Conservation (phyloP, 306 rosid species). For the Quercus glauca region DNA sequence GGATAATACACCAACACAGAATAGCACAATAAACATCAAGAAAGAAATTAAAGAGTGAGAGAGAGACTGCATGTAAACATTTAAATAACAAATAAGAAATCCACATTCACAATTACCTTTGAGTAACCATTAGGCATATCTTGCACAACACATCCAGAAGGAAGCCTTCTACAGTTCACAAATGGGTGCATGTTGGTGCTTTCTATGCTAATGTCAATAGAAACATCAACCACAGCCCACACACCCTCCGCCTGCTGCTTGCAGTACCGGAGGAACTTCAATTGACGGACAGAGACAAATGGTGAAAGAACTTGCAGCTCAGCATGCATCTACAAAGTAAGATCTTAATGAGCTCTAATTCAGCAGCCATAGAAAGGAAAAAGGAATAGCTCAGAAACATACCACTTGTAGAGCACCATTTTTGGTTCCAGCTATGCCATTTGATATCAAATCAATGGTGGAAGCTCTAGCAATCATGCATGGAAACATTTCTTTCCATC, state of each 20-base stretch:
- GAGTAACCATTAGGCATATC: constrained; percentile 71
- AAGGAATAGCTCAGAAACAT: constrained; percentile 15
- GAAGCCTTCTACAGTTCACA: constrained; percentile 62
- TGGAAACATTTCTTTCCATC: constrained; percentile 82
- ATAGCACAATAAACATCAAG: neutral
- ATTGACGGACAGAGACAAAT: constrained; percentile 64
- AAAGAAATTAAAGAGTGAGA: neutral
- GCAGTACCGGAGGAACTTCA: constrained; percentile 72
- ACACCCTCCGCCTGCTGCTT: constrained; percentile 73
- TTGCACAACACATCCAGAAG: constrained; percentile 83
- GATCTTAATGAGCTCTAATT: constrained; percentile 1
- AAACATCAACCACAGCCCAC: constrained; percentile 85
- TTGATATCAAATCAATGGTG: constrained; percentile 48
- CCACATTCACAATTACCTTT: constrained; percentile 45
- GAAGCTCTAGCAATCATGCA: constrained; percentile 56
- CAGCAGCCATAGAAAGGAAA: neutral
- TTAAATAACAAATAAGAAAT: neutral
- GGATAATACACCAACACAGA: neutral
- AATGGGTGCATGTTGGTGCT: constrained; percentile 22
- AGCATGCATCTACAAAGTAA: constrained; percentile 58
- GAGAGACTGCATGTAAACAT: neutral
- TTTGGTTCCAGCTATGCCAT: constrained; percentile 52
- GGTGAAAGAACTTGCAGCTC: constrained; percentile 88
- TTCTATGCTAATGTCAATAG: constrained; percentile 51
- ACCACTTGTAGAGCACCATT: constrained; percentile 77